Evolutionary conservation across 208 protist species (phyloP), one percentile per base, ranked within the genome.

Genomic region (Trypanosomatidae sp.): DNA sequence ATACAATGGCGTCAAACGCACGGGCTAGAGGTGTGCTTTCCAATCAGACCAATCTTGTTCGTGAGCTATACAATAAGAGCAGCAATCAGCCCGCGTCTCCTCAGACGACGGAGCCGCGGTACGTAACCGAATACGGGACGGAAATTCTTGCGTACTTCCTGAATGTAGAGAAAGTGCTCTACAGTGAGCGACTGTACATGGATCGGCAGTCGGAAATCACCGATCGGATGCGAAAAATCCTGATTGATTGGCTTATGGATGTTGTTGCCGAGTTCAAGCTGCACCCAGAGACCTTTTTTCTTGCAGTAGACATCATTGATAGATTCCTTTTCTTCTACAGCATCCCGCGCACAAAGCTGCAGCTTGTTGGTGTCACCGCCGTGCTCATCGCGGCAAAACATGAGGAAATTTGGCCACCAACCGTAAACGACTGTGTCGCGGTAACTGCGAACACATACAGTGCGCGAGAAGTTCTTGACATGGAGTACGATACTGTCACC

Each of bases 221-320:
- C 43, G 87, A 94, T 50, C 87, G 89, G 59, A 99, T 99, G 98
- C 83, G 98, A 33, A 87, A 91, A 59, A 99, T 99, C 56, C 85
- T 99, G 41, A 85, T 99, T 50, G 98, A 99, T 77, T 99, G 98
- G 98, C 90, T 99, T 50, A 85, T 98, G 17, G 98, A 99, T 69
- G 98, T 99, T 15, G 79, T 91, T 41, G 76, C 89, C 44, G 94
- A 98, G 77, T 99, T 98, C 83, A 98, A 98, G 66, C 84, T 99
- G 43, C 80, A 95, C 62, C 83, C 91, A 25, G 98, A 99, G 77
- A 99, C 99, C 0, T 94, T 99, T 69, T 99, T 95, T 85, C 84
- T 99, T 10, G 91, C 97, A 2, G 92, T 99, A 28, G 96, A 99
- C 74, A 93, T 99, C 70, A 89, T 99, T 33, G 99, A 99, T 85